These are phyloP conservation scores for Talaromyces sp. DNA, from an alignment of 2,329 filamentous ascomycete genomes.

Conservation along the genomic window DNA sequence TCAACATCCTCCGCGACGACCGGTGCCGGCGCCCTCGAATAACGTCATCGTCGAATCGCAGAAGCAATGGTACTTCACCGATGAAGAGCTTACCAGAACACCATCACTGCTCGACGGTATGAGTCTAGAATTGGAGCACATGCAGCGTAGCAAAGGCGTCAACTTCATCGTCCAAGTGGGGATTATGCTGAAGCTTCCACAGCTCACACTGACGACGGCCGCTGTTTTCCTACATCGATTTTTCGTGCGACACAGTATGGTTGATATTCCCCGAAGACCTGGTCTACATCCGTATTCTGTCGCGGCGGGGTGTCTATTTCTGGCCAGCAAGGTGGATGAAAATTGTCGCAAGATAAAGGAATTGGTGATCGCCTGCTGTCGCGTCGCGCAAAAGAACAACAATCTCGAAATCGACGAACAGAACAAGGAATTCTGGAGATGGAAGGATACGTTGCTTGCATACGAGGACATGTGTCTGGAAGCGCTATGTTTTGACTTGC, in stretches of 20 bases:
- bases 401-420: constrained; percentile 91
- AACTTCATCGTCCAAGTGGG: constrained; percentile 96
- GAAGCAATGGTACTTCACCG: constrained; percentile 84
- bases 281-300: constrained; percentile 92
- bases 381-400: constrained; percentile 90
- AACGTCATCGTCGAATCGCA: constrained; percentile 54
- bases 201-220: constrained; percentile 87
- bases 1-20: constrained; percentile 25
- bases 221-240: constrained; percentile 95
- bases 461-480: constrained; percentile 93
- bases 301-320: constrained; percentile 84
- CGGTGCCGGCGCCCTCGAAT: constrained; percentile 41
- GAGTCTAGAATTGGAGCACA: constrained; percentile 70
- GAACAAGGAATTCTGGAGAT: constrained; percentile 97
- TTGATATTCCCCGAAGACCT: constrained; percentile 62
- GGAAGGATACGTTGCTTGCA: constrained; percentile 88
- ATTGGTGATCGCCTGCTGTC: constrained; percentile 87
- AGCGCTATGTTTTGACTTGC: constrained; percentile 87
- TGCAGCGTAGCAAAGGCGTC: constrained; percentile 81
- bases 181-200: constrained; percentile 85
- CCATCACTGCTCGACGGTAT: constrained; percentile 85
- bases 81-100: constrained; percentile 75
- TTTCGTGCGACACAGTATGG: constrained; percentile 84
- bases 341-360: constrained; percentile 95
- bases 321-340: constrained; percentile 96